Evolutionary conservation across 345 rosid genomes (phyloP).

Genomic region (Microcos paniculata): DNA sequence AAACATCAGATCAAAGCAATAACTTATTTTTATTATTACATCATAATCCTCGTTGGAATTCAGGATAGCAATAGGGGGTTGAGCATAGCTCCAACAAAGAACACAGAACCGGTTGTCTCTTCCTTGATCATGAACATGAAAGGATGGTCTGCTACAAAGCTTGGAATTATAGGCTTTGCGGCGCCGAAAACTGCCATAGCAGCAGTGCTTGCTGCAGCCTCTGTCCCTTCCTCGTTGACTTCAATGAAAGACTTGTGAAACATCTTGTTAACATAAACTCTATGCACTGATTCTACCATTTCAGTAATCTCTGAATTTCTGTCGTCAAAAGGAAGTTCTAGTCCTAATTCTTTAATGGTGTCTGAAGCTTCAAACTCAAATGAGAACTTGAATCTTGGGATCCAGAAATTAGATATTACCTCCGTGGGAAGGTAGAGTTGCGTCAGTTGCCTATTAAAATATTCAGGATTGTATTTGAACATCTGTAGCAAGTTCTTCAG

Average conservation of each 20-base stretch:
- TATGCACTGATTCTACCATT: conserved; percentile 52
- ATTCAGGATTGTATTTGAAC: conserved; percentile 9
- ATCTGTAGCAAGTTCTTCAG: conserved; percentile 9
- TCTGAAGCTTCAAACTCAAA: conserved; percentile 25
- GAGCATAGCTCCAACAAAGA: too few relatives aligned
- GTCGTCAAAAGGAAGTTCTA: conserved; percentile 37
- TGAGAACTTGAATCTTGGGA: conserved; percentile 29
- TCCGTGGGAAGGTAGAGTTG: not conserved
- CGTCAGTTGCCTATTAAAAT: conserved; percentile 1
- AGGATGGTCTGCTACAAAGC: conserved; percentile 70
- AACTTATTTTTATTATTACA: not conserved
- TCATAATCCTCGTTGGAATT: not conserved
- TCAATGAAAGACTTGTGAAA: conserved; percentile 62
- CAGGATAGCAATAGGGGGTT: not conserved
- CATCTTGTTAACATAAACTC: conserved; percentile 41
- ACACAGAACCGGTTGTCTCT: too few relatives aligned
- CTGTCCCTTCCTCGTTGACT: conserved; percentile 74
- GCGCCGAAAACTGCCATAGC: conserved; percentile 22
- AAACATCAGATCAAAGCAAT: not conserved
- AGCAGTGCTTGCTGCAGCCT: conserved; percentile 62
- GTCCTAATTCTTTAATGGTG: conserved; percentile 14
- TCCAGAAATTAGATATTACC: conserved; percentile 12
- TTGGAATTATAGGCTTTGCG: conserved; percentile 6
- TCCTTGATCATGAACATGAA: conserved; percentile 19
- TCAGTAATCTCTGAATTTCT: conserved; percentile 47